Evolutionary conservation across 352 stramenopile genomes (phyloP).

Genomic region (Pilasporangium apinafurcum): DNA sequence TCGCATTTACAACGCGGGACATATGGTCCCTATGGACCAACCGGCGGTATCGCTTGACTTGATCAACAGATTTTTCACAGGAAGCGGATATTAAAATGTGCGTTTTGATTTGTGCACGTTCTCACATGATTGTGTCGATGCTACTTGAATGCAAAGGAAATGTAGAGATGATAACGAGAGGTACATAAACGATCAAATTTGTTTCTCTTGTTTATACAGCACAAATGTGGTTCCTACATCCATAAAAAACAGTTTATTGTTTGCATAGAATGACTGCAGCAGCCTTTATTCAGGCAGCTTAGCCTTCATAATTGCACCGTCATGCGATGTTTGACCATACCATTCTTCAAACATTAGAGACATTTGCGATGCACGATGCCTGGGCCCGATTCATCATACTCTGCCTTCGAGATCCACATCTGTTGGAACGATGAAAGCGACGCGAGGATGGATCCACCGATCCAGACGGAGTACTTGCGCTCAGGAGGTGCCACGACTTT

Average conservation of each 20-base stretch:
- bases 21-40: slow-evolving; percentile 53
- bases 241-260: no score
- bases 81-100: slow-evolving; percentile 16
- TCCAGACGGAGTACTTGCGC: slow-evolving; percentile 97
- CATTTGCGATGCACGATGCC: slow-evolving; percentile 96
- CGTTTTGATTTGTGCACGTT: no score
- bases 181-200: no score
- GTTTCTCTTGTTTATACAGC: no score
- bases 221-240: no score
- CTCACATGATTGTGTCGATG: no score
- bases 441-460: slow-evolving; percentile 95
- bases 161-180: no score
- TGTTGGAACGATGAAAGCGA: slow-evolving; percentile 97
- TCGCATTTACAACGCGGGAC: slow-evolving; percentile 38
- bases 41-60: slow-evolving; percentile 31
- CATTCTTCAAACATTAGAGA: slow-evolving; percentile 80
- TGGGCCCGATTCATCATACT: slow-evolving; percentile 96
- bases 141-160: no score
- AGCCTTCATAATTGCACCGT: no score
- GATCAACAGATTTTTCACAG: slow-evolving; percentile 44
- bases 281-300: no score
- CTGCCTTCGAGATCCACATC: slow-evolving; percentile 97
- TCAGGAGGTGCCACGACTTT: slow-evolving; percentile 93
- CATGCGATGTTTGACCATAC: no score
- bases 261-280: no score